A percentile compares a stretch with the other conserved stretches of the same genome.
phyloP scores from a whole-genome alignment of 352 stramenopile species.

The Halophytophthora batemanensis region DNA sequence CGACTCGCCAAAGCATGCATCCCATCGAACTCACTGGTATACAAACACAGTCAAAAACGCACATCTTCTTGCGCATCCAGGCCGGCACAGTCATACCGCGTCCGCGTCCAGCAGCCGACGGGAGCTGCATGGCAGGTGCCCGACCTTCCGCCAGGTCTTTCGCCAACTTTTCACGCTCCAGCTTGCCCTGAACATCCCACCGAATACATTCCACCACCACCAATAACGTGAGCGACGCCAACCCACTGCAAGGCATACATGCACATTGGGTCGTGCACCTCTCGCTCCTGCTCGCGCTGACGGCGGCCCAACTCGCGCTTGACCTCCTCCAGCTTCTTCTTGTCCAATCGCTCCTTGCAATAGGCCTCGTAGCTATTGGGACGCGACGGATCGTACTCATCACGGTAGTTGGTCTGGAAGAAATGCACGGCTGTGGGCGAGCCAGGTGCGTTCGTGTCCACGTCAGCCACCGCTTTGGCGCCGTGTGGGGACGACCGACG shows the following conservation, averaged over 20 bases:
- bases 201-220: constrained; percentile 1
- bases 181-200: constrained; percentile 38
- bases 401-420: constrained; percentile 72
- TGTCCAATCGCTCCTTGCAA: constrained; percentile 74
- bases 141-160: constrained; percentile 71
- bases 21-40: not conserved
- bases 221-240: not conserved
- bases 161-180: constrained; percentile 63
- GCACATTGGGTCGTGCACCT: constrained; percentile 42
- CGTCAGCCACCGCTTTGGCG: constrained; percentile 12
- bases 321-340: constrained; percentile 79
- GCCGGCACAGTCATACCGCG: constrained; percentile 89
- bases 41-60: constrained; percentile 23
- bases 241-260: not conserved
- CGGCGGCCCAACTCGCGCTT: constrained; percentile 76
- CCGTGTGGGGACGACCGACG: constrained; percentile 23
- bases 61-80: constrained; percentile 93
- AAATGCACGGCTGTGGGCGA: constrained; percentile 31
- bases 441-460: constrained; percentile 2
- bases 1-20: not conserved
- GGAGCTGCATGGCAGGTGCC: constrained; percentile 47
- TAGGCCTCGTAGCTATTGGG: constrained; percentile 90
- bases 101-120: constrained; percentile 59
- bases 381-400: constrained; percentile 84
- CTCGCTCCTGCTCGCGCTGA: constrained; percentile 67